Evolutionary conservation across 257 asterid species (phyloP).

Genomic region (Coffea canephora): DNA sequence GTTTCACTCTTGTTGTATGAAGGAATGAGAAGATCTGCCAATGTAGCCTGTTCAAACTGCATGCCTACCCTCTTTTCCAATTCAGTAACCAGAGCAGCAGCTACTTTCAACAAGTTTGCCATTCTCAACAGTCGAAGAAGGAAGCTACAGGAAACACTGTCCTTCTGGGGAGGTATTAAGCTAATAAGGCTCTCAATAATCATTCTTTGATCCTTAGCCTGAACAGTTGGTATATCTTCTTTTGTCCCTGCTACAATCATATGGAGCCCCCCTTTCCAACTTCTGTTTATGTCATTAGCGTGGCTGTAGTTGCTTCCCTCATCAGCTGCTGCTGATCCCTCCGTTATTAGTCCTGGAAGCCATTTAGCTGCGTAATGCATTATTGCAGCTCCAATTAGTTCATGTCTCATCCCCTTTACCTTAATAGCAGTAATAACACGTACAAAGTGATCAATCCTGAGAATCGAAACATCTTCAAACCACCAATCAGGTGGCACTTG

Average conservation of each 20-base stretch:
- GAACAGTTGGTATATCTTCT: conserved; percentile 48
- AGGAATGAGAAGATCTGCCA: conserved; percentile 76
- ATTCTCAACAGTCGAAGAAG: conserved; percentile 66
- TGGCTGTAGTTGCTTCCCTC: conserved; percentile 35
- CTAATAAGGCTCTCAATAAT: conserved; percentile 86
- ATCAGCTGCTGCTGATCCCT: conserved; percentile 31
- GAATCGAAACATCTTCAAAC: conserved; percentile 87
- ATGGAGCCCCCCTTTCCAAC: conserved; percentile 87
- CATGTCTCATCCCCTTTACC: conserved; percentile 88
- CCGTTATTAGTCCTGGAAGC: conserved; percentile 68
- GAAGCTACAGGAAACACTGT: conserved; percentile 80
- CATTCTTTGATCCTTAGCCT: conserved; percentile 81
- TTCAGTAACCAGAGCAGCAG: conserved; percentile 89
- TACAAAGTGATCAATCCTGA: conserved; percentile 86
- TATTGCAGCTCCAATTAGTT: conserved; percentile 71
- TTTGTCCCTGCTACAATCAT: conserved; percentile 62
- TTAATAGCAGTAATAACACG: conserved; percentile 83
- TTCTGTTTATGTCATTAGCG: conserved; percentile 26
- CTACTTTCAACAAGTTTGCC: conserved; percentile 81
- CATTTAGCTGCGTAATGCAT: conserved; percentile 77
- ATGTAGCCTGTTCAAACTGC: conserved; percentile 86
- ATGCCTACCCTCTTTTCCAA: conserved; percentile 90
- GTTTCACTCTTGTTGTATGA: conserved; percentile 64
- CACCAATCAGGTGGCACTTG: conserved; percentile 95
- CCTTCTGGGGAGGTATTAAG: conserved; percentile 86